Percentiles rank a stretch among this genome's conserved stretches.
These are phyloP conservation scores for Aureobasidium sp. DNA, from an alignment of 2,329 filamentous ascomycete species.

Conservation along the genomic window DNA sequence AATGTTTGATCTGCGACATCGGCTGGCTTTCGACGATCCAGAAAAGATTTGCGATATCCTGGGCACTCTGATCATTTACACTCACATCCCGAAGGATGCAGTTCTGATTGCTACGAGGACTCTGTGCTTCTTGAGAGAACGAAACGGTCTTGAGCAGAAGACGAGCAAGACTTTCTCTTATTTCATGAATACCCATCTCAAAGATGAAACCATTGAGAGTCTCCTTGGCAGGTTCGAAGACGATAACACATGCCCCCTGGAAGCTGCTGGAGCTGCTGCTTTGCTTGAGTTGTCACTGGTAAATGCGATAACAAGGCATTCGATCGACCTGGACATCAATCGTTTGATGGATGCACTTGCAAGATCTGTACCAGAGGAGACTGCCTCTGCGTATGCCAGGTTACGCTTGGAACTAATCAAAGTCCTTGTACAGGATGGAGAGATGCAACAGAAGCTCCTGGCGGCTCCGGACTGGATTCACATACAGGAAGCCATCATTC, in stretches of 20 bases:
- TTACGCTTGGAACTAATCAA: background rate
- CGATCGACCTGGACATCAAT: background rate
- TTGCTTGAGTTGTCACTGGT: background rate
- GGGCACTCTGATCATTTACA: slow-evolving; percentile 6
- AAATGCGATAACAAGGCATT: background rate
- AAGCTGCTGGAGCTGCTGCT: background rate
- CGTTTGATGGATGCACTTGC: slow-evolving; percentile 7
- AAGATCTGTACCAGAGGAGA: background rate
- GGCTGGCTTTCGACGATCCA: background rate
- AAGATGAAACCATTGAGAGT: slow-evolving; percentile 11
- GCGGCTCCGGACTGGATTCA: slow-evolving; percentile 8
- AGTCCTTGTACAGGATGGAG: background rate
- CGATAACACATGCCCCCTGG: background rate
- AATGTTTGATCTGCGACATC: background rate
- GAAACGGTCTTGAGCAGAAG: slow-evolving; percentile 8
- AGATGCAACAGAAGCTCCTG: slow-evolving; percentile 2
- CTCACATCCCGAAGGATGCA: background rate
- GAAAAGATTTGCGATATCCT: slow-evolving; percentile 1
- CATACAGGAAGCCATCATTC: slow-evolving; percentile 6
- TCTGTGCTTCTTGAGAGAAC: background rate
- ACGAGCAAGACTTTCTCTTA: slow-evolving; percentile 13
- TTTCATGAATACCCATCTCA: slow-evolving; percentile 13
- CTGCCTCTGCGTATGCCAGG: background rate
- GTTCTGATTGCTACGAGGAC: background rate
- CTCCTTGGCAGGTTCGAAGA: slow-evolving; percentile 8